A percentile compares a stretch with the other conserved stretches of the same genome.
Evolutionary conservation across 228 moss, liverwort and hornwort genomes (phyloP).

Genomic region (Sphagnum fallax): DNA sequence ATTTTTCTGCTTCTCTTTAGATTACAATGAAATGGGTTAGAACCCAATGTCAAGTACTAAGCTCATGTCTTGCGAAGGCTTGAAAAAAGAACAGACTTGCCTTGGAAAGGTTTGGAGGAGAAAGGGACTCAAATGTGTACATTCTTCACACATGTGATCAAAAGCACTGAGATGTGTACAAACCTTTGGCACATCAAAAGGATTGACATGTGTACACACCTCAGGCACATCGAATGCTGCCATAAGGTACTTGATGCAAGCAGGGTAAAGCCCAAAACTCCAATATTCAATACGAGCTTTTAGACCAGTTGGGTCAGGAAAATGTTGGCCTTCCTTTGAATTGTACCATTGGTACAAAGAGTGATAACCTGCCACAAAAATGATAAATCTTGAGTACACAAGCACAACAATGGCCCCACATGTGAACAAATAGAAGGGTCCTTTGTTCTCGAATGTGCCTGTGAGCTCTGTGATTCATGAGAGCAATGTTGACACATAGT

Average conservation of each 20-base stretch:
- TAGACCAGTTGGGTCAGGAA: conserved; percentile 56
- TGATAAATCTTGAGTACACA: not conserved
- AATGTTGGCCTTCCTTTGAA: conserved; percentile 58
- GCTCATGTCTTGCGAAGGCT: too few species aligned
- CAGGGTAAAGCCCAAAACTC: conserved; percentile 57
- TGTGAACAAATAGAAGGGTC: not conserved
- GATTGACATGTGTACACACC: conserved; percentile 11
- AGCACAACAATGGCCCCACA: not conserved
- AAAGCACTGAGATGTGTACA: too few species aligned
- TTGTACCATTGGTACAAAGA: conserved; percentile 60
- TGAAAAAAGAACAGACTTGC: too few species aligned
- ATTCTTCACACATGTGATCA: too few species aligned
- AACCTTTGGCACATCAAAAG: too few species aligned
- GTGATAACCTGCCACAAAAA: conserved; percentile 35
- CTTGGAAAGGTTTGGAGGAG: too few species aligned
- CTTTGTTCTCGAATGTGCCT: not conserved
- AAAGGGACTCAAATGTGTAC: too few species aligned
- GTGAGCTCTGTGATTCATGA: not conserved
- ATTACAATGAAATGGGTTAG: too few species aligned
- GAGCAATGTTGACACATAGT: too few species aligned
- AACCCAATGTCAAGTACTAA: too few species aligned
- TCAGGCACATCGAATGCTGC: conserved; percentile 66
- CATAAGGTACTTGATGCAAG: conserved; percentile 71
- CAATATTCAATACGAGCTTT: conserved; percentile 51
- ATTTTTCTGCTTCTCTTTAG: too few species aligned